Conservation (phyloP, 495 filamentous ascomycete genomes). For the Neurospora sp. region DNA sequence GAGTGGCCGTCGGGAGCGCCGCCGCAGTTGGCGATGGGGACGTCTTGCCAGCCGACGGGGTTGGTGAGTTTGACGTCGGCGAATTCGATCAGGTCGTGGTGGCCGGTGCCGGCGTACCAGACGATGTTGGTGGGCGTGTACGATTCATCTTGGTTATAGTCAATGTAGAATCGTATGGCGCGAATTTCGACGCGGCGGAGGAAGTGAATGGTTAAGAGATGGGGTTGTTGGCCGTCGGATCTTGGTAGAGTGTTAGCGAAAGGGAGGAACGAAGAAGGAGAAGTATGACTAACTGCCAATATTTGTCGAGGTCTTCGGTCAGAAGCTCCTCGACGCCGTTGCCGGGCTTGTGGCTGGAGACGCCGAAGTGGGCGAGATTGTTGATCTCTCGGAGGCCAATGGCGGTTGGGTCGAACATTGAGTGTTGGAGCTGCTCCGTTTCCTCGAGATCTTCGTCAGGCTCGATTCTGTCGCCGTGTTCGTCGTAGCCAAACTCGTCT, state of each 20-base stretch:
- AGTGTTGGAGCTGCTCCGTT: conserved; percentile 15
- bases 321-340: conserved; percentile 81
- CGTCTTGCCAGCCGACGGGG: conserved; percentile 83
- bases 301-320: conserved; percentile 64
- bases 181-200: conserved; percentile 83
- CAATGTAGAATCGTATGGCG: conserved; percentile 74
- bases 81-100: conserved; percentile 79
- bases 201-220: conserved; percentile 90
- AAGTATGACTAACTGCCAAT: conserved; percentile 60
- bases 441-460: conserved; percentile 17
- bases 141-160: conserved; percentile 84
- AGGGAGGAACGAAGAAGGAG: too few relatives aligned
- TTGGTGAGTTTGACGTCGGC: conserved; percentile 65
- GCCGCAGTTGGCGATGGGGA: conserved; percentile 62
- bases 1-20: conserved; percentile 54
- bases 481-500: conserved; percentile 8
- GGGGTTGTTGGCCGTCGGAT: conserved; percentile 92
- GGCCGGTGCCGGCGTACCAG: conserved; percentile 75
- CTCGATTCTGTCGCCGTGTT: not conserved
- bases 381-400: conserved; percentile 78
- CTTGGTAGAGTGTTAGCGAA: conserved; percentile 22
- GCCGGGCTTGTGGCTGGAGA: conserved; percentile 83
- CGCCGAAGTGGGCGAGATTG: conserved; percentile 86
- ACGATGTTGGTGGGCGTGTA: conserved; percentile 94
- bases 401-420: conserved; percentile 33